Base-by-base conservation (phyloP, 441 rosid species). In the Brassica balearica region DNA sequence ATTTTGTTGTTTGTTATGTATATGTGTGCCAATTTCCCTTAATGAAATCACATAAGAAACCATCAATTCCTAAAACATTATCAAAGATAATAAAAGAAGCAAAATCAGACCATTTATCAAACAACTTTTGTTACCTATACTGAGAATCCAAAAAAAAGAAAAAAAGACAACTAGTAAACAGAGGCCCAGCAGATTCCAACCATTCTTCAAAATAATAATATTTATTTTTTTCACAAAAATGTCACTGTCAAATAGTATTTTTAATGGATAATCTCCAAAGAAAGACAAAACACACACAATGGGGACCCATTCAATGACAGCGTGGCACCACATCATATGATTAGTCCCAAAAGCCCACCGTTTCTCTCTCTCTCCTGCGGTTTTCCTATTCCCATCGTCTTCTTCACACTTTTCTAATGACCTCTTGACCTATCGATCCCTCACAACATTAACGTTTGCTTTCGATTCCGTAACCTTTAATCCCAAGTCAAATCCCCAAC, bases 281-380 rank as follows among this genome's bases (percentile, higher is more conserved):
- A 20, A 58, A 38, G 60, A 61, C 20, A 12, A 8, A 77, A 53
- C 66, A n/a, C 56, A 78, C 17, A 11, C 0, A 22, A 22, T 1
- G 74, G 74, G 69, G 51, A 4, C 67, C 82, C 74, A 68, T 25
- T 6, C 8, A 17, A 5, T 53, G 74, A 73, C 82, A 79, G 70
- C 78, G 67, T 79, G 82, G 77, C 73, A 61, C 0, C 34, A 32
- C 5, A 43, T 56, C 0, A 19, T 64, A 14, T 10, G 17, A 32
- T 12, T 23, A 14, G 62, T 19, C 62, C 8, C 1, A 32, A 46
- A 14, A 72, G 68, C 74, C 74, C 77, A 78, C 51, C 74, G 82
- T 36, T 51, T 68, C 17, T 72, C 11, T 58, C 76, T 15, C 59
- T 43, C 6, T 53, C 59, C n/a, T 22, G 46, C 60, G 46, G 71